Base-by-base conservation (phyloP, 2,329 filamentous ascomycete species). In the Fusarium papillatum region DNA sequence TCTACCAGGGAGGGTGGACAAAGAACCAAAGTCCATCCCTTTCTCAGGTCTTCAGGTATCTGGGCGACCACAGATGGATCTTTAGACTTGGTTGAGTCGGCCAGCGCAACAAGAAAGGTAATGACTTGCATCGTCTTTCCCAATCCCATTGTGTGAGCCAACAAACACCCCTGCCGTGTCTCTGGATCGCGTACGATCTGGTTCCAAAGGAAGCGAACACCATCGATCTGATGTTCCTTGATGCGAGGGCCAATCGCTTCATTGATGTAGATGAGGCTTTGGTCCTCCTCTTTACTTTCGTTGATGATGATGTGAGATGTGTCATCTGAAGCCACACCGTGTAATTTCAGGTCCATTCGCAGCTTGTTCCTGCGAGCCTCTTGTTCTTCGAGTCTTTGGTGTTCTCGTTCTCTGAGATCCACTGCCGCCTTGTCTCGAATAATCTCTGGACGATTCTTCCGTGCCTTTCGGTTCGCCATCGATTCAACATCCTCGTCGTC, bases 121-220 rank as follows among this genome's bases (percentile, higher is more conserved):
- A 98, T 95, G 8, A 95, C 91, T 85, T 98, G 95, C 93, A 98
- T 95, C 0, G 95, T 97, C 85, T 98, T 98, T 19, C 95, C 95
- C 4, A 98, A 85, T 2, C 96, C 96, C 95, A 98, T 98, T 0
- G 94, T 95, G 82, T 98, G 95, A 8, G 95, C 94, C 24, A 98
- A 87, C 16, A 98, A 88, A 80, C 95, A 97, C 4, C 95, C 95
- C 82, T 95, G 92, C 22, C 88, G 88, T 7, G 86, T 85, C 6
- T 88, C 85, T 2, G 86, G 81, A 67, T 92, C 89, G 38, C 89
- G 88, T 8, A 96, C 90, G 55, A 98, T 86, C 74, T 96, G 93
- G 76, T 95, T 92, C 95, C 96, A 98, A 87, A 98, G 90, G 83
- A 98, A 98, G 14, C 93, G 92, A 24, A 98, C 91, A 2, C 96